Base-by-base conservation (phyloP, 768 basidiomycete species). In the Boletus reticuloceps region DNA sequence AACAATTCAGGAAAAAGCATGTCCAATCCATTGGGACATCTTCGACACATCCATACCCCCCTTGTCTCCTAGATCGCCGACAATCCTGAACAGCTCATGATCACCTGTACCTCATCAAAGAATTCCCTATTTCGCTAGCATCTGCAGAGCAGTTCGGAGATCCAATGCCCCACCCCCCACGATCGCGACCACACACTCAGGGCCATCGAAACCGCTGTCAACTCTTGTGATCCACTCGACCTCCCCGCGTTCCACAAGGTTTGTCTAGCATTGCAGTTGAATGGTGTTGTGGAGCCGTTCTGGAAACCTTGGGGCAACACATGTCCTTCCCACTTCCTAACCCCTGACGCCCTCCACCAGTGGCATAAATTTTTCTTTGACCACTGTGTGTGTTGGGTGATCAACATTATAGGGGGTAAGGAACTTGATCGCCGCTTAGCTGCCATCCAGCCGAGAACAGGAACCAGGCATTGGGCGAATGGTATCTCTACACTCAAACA, bases 221-320 rank as follows among this genome's bases (percentile, higher is more conserved):
- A 25, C 25, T 25, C 25, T 25, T 25, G 25, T 25, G 25, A 55
- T 19, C 54, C 44, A n/a, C 40, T 22, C 14, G 13, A 50, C 7
- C 46, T 55, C 4, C 12, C 31, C 1, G 9, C 22, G 1, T 55
- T 55, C 8, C 38, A 55, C n/a, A 55, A 50, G 7, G 12, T 25
- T 6, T 55, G 49, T 11, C 34, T 55, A 36, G 1, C 10, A 4
- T 13, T 41, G 14, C 17, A 10, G 1, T 20, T 41, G 1, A 53
- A 47, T 25, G 38, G 52, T 13, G 43, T 63, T 6, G 42, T 51
- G 19, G 5, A 11, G 1, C 75, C 67, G 1, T 76, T 77, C 54
- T 77, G 73, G 73, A 25, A 50, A 0, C 55, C 67, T 40, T 72
- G 67, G 70, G 40, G 52, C 1, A 13, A 59, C 13, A 53, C 62